These are phyloP conservation scores for Rhodotorula diobovata DNA, from an alignment of 768 basidiomycete species.

Conservation along the genomic window DNA sequence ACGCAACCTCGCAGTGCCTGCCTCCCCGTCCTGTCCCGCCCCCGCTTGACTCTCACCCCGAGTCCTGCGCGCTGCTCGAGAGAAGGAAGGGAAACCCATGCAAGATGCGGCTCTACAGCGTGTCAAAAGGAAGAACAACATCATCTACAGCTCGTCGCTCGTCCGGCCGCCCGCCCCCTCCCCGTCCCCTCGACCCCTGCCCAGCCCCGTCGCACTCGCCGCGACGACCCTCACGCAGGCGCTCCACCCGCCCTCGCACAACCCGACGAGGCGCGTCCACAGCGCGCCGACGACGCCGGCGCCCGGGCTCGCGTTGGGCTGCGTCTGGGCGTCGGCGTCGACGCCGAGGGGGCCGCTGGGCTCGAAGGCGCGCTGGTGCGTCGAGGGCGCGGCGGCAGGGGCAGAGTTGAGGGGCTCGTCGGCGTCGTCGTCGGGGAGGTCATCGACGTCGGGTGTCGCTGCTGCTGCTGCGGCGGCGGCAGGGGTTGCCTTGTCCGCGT, in stretches of 20 bases:
- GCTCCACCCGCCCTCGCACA: constrained; percentile 4
- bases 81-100: not conserved
- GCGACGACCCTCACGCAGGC: not conserved
- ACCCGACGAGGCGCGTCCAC: not conserved
- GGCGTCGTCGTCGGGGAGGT: no score
- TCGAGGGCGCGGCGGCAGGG: not conserved
- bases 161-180: no score
- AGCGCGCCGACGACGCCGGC: not conserved
- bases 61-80: no score
- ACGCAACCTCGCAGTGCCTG: not conserved
- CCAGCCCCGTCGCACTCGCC: no score
- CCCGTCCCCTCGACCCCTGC: no score
- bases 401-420: not conserved
- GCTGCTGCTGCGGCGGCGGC: not conserved
- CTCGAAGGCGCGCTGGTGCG: not conserved
- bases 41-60: no score
- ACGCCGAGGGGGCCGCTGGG: not conserved
- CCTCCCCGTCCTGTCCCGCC: not conserved
- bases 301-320: not conserved
- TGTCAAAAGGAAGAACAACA: no score
- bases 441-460: no score
- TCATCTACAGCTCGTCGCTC: not conserved
- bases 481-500: not conserved
- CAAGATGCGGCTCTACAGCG: not conserved
- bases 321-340: not conserved